Base-by-base conservation (phyloP, 495 filamentous ascomycete species). In the Penicillium flavigenum region DNA sequence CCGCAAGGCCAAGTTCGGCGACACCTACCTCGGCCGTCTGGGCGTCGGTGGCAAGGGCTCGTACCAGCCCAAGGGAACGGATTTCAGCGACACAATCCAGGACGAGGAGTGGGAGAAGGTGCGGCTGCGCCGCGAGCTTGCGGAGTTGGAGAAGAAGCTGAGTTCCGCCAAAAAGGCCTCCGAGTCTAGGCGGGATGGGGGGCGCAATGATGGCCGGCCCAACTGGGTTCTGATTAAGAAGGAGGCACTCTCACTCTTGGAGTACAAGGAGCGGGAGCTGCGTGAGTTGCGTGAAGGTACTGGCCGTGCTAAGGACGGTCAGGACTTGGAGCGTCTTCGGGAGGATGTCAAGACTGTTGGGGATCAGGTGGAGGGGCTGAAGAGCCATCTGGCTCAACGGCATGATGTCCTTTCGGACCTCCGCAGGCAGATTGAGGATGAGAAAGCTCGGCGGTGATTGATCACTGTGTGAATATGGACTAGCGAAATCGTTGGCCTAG, bases 81-180 rank as follows among this genome's bases (percentile, higher is more conserved):
- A 98, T 73, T 97, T 97, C 73, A 82, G 79, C 54, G 83, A 83
- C 29, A 86, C 86, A 9, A 86, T 89, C 51, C 83, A 85, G 59
- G 88, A 92, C 62, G 82, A 84, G 53, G 92, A 96, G 60, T 97
- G 94, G 94, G 95, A 98, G 75, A 94, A 96, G 72, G 95, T 98
- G 32, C 83, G 92, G 51, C 80, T 98, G 47, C 91, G 93, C 74
- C 90, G 92, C 65, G 92, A 98, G 69, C 80, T 98, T 17, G 80
- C 82, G 14, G 93, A 97, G 63, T 74, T 98, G 45, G 92, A 98
- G 64, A 78, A 84, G 32, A 92, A 92, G 76, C 84, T 96, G 48
- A 82, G 87, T 24, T 82, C 86, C 42, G 86, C 93, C 3, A 89
- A 91, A 63, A 80, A 82, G 38, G 83, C 82, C 38, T 85, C 86